phyloP scores from a whole-genome alignment of 116 monocot genomes.

The Papilionanthe hybrid region DNA sequence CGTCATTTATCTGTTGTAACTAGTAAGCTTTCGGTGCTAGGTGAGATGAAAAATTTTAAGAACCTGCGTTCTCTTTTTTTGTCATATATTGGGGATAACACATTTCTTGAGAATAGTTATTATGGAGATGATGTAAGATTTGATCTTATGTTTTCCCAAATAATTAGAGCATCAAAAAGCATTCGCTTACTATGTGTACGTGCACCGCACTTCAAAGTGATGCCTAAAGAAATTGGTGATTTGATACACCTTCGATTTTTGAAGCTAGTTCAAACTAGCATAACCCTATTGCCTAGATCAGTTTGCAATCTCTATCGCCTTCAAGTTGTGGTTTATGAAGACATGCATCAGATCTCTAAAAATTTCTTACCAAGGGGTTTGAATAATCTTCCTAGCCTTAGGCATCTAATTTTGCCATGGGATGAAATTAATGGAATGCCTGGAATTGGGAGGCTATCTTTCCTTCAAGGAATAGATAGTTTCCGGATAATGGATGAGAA shows the following conservation, averaged over 20 bases:
- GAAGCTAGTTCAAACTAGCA: slow-evolving; percentile 13
- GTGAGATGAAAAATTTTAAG: neutral
- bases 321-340: slow-evolving; percentile 10
- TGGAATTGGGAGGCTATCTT: slow-evolving; percentile 26
- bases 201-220: slow-evolving; percentile 2
- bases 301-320: slow-evolving; percentile 24
- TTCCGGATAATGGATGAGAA: slow-evolving; percentile 9
- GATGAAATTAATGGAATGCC: slow-evolving; percentile 12
- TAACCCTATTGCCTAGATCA: slow-evolving; percentile 16
- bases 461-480: slow-evolving; percentile 20
- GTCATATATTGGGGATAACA: neutral
- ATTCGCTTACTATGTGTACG: slow-evolving; percentile 16
- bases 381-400: slow-evolving; percentile 7
- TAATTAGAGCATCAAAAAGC: slow-evolving; percentile 16
- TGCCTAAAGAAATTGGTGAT: slow-evolving; percentile 14
- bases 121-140: neutral
- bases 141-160: slow-evolving; percentile 8
- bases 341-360: neutral
- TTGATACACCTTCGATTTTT: slow-evolving; percentile 25
- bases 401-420: slow-evolving; percentile 7
- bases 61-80: slow-evolving; percentile 22
- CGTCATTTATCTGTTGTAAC: slow-evolving; percentile 24
- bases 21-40: slow-evolving; percentile 6
- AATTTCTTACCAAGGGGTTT: slow-evolving; percentile 14
- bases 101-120: slow-evolving; percentile 1